Evolutionary conservation across 805 yeast genomes (phyloP).

Genomic region (Zygosaccharomyces lentus): DNA sequence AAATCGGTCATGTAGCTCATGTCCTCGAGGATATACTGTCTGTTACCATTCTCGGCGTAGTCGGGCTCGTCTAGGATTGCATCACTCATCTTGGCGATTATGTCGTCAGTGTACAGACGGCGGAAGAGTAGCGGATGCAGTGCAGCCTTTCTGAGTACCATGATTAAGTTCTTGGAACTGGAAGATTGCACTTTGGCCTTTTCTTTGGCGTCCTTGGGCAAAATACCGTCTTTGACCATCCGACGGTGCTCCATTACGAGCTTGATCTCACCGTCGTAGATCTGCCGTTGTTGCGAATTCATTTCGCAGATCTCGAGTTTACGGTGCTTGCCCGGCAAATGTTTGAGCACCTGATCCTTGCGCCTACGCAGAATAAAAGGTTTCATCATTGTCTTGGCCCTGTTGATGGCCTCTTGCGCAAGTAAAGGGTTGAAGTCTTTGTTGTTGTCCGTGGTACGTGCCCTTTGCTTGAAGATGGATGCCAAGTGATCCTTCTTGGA

Average conservation of each 20-base stretch:
- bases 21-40: conserved; percentile 77
- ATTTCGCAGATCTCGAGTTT: conserved; percentile 62
- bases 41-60: conserved; percentile 68
- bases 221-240: conserved; percentile 23
- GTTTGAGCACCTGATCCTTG: conserved; percentile 86
- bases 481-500: conserved; percentile 79
- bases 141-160: conserved; percentile 89
- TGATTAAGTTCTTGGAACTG: conserved; percentile 59
- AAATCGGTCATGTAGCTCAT: conserved; percentile 93
- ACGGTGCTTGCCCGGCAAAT: conserved; percentile 75
- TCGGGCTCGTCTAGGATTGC: conserved; percentile 77
- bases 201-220: conserved; percentile 24
- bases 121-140: conserved; percentile 88
- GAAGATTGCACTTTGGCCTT: conserved; percentile 36
- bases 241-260: conserved; percentile 35
- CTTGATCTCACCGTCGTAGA: conserved; percentile 60
- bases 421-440: conserved; percentile 68
- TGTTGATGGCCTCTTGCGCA: conserved; percentile 84
- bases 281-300: conserved; percentile 46
- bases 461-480: conserved; percentile 81
- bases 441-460: conserved; percentile 56
- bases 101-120: conserved; percentile 51
- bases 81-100: conserved; percentile 62
- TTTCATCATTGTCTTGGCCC: conserved; percentile 97
- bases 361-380: conserved; percentile 92